Base-by-base conservation (phyloP, 108 stramenopile species). In the Aurantiochytrium sp. region DNA sequence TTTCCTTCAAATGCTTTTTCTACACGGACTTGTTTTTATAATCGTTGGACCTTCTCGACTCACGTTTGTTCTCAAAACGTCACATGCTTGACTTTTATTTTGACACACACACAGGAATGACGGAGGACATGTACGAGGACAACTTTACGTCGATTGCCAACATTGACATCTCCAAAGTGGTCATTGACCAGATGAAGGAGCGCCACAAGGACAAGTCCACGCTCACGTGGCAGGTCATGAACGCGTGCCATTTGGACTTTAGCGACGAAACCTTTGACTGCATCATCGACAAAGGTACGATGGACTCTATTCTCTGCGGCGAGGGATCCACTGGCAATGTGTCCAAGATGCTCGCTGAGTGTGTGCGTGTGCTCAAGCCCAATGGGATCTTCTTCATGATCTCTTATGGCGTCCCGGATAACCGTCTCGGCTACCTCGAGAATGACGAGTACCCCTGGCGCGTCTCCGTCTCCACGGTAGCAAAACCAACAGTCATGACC, bases 261-360 rank as follows among this genome's bases (percentile, higher is more conserved):
- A 93, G 92, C 35, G 95, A 95, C 88, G 93, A 93, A 44, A 91
- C 93, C 43, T 95, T 94, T 72, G 93, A 95, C 87, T 93, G 91
- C 53, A 93, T 95, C 21, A 60, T 95, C 43, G 95, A 91, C 88
- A 95, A 95, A 90, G 95, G 92, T 5, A 95, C 94, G 14, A 83
- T 95, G 64, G 95, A 95, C 90, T 91, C 93, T 29, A 90, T 95
- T 29, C 92, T 95, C 19, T 95, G 95, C 60, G 95, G 95, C 5
- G 94, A 95, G 23, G 94, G 94, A 14, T 92, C 93, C 45, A 93
- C 94, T n/a, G 93, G 93, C 23, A 95, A 95, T 89, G 93, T 93
- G 2, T 92, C 94, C n/a, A 95, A 94, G 87, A 93, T 94, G 92
- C 93, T 94, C 90, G 91, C 83, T 60, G 95, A 94, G 72, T 93